phyloP scores from a whole-genome alignment of 768 basidiomycete species.

The Agaricus subrufescens region DNA sequence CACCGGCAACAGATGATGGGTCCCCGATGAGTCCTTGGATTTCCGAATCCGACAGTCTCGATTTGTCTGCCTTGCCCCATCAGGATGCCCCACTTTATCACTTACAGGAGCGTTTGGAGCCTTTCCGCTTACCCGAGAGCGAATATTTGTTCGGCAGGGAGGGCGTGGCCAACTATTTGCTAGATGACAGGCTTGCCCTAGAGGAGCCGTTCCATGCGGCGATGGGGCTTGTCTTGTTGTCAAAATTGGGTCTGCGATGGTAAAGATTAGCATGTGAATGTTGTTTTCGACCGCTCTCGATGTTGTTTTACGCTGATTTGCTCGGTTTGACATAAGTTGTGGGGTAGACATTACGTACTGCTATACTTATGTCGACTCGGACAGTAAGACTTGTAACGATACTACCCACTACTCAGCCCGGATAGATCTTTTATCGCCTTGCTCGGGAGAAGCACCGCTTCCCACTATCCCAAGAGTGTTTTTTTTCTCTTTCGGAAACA shows the following conservation, averaged over 20 bases:
- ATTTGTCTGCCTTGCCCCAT: conserved; percentile 8
- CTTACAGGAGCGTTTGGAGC: conserved; percentile 25
- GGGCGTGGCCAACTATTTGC: conserved; percentile 24
- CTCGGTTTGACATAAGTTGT: too few species aligned
- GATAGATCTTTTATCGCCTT: too few species aligned
- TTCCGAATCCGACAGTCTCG: neutral
- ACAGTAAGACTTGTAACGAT: too few species aligned
- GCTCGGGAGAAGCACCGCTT: too few species aligned
- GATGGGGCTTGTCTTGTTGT: conserved; percentile 40
- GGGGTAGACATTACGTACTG: too few species aligned
- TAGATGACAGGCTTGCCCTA: conserved; percentile 27
- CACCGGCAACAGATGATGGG: neutral
- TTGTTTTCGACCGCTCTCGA: too few species aligned
- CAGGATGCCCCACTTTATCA: conserved; percentile 17
- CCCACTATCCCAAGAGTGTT: too few species aligned
- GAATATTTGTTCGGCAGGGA: conserved; percentile 14
- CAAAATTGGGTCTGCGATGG: conserved; percentile 33
- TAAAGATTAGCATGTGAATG: neutral
- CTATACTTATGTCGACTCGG: too few species aligned
- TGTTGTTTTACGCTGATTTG: too few species aligned
- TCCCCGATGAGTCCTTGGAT: conserved; percentile 7
- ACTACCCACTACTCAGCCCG: too few species aligned
- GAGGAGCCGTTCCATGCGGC: conserved; percentile 42
- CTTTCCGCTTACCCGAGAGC: conserved; percentile 19
- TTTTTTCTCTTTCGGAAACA: too few species aligned